phyloP scores from a whole-genome alignment of 768 basidiomycete species.

The Mycena metata region DNA sequence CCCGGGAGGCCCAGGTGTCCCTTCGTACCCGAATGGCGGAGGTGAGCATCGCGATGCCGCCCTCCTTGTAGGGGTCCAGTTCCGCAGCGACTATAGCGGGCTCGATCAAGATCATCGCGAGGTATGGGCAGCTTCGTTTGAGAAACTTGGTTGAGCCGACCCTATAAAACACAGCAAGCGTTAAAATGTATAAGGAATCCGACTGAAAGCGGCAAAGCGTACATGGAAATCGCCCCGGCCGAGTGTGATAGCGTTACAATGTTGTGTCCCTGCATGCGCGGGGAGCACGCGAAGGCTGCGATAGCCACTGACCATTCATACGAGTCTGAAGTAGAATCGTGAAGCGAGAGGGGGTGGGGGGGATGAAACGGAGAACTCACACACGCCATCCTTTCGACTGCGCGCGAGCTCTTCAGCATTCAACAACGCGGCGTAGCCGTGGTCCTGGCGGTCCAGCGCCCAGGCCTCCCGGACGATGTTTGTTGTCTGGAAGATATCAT shows the following conservation, averaged over 20 bases:
- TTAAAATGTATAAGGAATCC: neutral
- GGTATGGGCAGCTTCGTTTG: slow-evolving; percentile 13
- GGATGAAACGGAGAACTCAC: neutral
- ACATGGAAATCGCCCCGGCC: slow-evolving; percentile 49
- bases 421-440: slow-evolving; percentile 20
- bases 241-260: slow-evolving; percentile 50
- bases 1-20: slow-evolving; percentile 45
- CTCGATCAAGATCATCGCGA: slow-evolving; percentile 23
- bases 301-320: slow-evolving; percentile 44
- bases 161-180: neutral
- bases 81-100: slow-evolving; percentile 44
- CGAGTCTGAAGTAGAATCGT: slow-evolving; percentile 31
- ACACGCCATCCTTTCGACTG: slow-evolving; percentile 13
- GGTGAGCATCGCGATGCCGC: slow-evolving; percentile 36
- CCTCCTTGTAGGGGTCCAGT: slow-evolving; percentile 39
- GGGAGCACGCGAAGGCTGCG: slow-evolving; percentile 37
- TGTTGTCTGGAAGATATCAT: slow-evolving; percentile 9
- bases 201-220: slow-evolving; percentile 14
- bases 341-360: neutral
- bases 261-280: slow-evolving; percentile 41
- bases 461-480: slow-evolving; percentile 18
- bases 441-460: slow-evolving; percentile 23
- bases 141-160: slow-evolving; percentile 24
- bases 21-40: slow-evolving; percentile 43
- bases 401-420: slow-evolving; percentile 12